Base-by-base conservation (phyloP, 179 eudicot species). In the Gypsophila paniculata region DNA sequence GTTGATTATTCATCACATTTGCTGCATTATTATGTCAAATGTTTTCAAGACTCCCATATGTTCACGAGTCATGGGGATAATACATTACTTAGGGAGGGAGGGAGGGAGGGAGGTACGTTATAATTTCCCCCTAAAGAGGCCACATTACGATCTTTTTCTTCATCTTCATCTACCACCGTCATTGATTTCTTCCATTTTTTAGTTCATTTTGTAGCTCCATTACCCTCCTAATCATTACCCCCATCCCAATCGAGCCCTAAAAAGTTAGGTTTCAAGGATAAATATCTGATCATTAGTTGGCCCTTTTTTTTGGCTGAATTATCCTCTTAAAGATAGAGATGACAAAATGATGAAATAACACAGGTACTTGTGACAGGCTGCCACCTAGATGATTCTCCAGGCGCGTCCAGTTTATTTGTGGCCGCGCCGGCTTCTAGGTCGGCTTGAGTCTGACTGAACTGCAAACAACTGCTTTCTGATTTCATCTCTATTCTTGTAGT, bases 341-440 rank as follows among this genome's bases (percentile, higher is more conserved):
- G 82, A 21, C 61, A 11, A 81, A 23, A 74, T 80, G 83, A 80
- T 77, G 81, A 80, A 72, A 70, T 74, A 39, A 68, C 67, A 75
- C 85, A 81, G 81, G 81, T 81, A 77, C 84, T 81, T 81, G 79
- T 81, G 81, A 81, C 79, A 71, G 82, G 49, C 75, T 38, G 44
- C 69, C 73, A 25, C 65, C 82, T 76, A 69, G 82, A 78, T 72
- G 75, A 75, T 77, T 67, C 82, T 78, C 77, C 77, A 64, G 78
- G 84, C 34, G 84, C 78, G 78, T 81, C 79, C 76, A 61, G 71
- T 26, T 63, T 13, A 14, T 54, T 81, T 81, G 75, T 72, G 81
- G 82, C 77, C 51, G 84, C 48, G 77, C 82, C 79, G 81, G 77
- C 82, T 72, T 65, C 76, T 79, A 72, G 59, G 65, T 51, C 36